phyloP scores from a whole-genome alignment of 2,329 filamentous ascomycete genomes.

The Pyrenophora teres region DNA sequence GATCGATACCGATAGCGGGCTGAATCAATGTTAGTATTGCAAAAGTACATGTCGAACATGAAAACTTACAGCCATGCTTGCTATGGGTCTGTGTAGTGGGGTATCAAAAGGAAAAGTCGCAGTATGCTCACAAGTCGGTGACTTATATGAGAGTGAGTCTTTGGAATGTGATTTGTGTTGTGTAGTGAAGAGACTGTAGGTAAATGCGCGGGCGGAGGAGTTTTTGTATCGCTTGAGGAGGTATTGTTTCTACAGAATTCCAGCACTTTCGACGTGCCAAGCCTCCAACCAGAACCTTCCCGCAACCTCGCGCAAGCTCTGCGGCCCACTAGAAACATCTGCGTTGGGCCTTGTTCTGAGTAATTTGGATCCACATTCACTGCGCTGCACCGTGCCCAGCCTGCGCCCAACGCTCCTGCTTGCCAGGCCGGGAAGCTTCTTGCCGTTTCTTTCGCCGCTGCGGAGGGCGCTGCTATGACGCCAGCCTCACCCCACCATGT shows the following conservation, averaged over 20 bases:
- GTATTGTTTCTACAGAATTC: constrained; percentile 19
- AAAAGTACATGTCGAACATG: too few relatives aligned
- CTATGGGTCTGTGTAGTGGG: constrained; percentile 24
- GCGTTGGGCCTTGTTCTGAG: constrained; percentile 4
- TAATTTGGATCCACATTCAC: constrained; percentile 1
- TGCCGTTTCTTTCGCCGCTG: constrained; percentile 8
- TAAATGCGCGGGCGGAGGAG: constrained; percentile 24
- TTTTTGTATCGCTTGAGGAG: constrained; percentile 31
- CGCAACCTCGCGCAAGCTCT: constrained; percentile 17
- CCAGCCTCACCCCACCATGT: constrained; percentile 19
- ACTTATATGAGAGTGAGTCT: constrained; percentile 38
- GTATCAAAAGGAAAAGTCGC: constrained; percentile 33
- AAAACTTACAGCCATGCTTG: too few relatives aligned
- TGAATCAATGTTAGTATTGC: too few relatives aligned
- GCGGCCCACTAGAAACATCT: constrained; percentile 14
- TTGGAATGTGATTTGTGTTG: constrained; percentile 21
- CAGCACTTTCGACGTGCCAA: constrained; percentile 18
- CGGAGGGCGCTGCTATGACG: constrained; percentile 17
- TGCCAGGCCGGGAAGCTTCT: constrained; percentile 1
- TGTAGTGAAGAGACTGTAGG: constrained; percentile 24
- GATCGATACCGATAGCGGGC: constrained; percentile 94
- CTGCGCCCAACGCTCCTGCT: constrained; percentile 1
- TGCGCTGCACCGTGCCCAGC: neutral
- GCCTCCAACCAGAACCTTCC: constrained; percentile 18
- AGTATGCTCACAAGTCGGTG: constrained; percentile 40